Conservation (phyloP, 202 grass and related monocot genomes). For the Digitaria exilis region DNA sequence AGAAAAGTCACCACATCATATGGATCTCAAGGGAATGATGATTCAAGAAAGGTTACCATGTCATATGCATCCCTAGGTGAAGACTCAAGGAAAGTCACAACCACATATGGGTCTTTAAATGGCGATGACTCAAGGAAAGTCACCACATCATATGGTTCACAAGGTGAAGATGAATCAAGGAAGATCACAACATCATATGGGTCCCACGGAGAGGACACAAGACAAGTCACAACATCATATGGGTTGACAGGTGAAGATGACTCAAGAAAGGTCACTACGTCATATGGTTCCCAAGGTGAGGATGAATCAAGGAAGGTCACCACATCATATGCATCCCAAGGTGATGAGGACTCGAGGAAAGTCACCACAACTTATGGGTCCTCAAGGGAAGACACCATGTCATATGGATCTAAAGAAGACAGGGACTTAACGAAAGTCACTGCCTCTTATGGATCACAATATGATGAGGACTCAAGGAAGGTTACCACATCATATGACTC, state of each 20-base stretch:
- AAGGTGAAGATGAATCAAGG: background rate
- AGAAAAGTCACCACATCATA: background rate
- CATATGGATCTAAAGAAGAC: background rate
- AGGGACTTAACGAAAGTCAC: background rate
- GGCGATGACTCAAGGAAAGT: background rate
- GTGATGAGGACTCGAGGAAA: background rate
- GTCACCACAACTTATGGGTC: background rate
- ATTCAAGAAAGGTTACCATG: background rate
- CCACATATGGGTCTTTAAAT: background rate
- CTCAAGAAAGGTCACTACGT: background rate
- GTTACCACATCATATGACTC: background rate
- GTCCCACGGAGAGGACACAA: background rate
- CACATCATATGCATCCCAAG: background rate
- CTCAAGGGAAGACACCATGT: background rate
- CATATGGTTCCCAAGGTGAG: background rate
- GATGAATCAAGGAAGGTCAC: background rate
- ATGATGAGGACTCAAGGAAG: background rate
- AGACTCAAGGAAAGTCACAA: background rate
- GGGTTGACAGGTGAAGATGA: no score
- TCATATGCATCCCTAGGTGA: background rate
- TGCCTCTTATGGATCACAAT: no score
- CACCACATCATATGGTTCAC: background rate
- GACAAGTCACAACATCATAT: background rate
- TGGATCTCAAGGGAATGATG: background rate
- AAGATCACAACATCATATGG: background rate